A percentile compares a stretch with the other conserved stretches of the same genome.
Evolutionary conservation across 495 filamentous ascomycete species (phyloP).

Genomic region (Penicillium malachiteum): DNA sequence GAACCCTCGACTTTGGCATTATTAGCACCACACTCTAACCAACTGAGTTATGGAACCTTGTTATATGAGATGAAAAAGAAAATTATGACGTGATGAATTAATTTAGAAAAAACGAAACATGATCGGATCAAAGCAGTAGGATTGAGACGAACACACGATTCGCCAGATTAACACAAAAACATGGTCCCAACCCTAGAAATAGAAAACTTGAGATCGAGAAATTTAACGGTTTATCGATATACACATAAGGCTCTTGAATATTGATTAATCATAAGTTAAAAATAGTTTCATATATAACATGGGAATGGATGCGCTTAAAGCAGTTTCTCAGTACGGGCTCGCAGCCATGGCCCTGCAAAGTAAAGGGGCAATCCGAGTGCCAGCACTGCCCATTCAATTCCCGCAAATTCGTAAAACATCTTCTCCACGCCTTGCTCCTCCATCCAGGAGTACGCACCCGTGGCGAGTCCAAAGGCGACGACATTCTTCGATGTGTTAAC

Average conservation of each 20-base stretch:
- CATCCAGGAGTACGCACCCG: slow-evolving; percentile 30
- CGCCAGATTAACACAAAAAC: no score
- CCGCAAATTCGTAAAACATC: slow-evolving; percentile 42
- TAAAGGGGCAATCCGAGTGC: slow-evolving; percentile 33
- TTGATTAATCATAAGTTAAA: no score
- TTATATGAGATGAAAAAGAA: not conserved
- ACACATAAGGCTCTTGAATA: no score
- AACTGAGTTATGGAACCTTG: not conserved
- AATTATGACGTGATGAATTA: no score
- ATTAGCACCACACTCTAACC: slow-evolving; percentile 28
- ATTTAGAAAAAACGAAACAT: no score
- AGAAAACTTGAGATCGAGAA: no score
- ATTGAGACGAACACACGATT: no score
- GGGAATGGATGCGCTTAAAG: slow-evolving; percentile 1
- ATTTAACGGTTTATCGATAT: no score
- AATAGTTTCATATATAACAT: not conserved
- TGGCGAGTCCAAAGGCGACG: slow-evolving; percentile 37
- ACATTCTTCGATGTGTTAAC: slow-evolving; percentile 44
- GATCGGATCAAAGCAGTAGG: no score
- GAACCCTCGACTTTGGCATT: slow-evolving; percentile 25
- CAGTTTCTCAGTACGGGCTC: slow-evolving; percentile 21
- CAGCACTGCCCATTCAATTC: slow-evolving; percentile 36
- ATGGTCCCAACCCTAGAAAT: no score
- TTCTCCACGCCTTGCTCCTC: slow-evolving; percentile 29
- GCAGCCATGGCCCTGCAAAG: slow-evolving; percentile 30